Percentiles rank a stretch among this genome's conserved stretches.
Conservation (phyloP, 371 early-diverging fungal species). For the Quaeritorhiza haematococci region DNA sequence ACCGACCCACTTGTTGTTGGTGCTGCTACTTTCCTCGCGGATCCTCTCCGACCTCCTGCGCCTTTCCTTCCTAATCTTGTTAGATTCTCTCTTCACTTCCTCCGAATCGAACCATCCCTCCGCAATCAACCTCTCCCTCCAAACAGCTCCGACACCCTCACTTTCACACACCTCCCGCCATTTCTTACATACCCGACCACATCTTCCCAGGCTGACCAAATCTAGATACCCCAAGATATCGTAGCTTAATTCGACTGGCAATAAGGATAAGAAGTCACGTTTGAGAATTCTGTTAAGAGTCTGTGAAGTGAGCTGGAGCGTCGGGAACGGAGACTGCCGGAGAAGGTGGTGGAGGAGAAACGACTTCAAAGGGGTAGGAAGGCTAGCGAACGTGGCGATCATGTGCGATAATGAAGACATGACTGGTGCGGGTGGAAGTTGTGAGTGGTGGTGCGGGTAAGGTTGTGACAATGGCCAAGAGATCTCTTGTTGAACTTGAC, state of each 20-base stretch:
- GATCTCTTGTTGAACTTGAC: too few species aligned
- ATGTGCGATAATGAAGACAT: conserved; percentile 46
- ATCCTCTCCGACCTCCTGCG: not conserved
- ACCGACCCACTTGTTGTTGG: not conserved
- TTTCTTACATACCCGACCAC: conserved; percentile 63
- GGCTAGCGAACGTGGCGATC: conserved; percentile 54
- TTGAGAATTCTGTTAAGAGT: conserved; percentile 74
- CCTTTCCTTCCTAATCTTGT: not conserved
- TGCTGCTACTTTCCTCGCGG: not conserved
- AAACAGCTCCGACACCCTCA: conserved; percentile 53
- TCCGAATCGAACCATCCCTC: conserved; percentile 46
- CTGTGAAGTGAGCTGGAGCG: conserved; percentile 75
- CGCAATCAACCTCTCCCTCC: conserved; percentile 40
- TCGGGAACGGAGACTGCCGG: conserved; percentile 57
- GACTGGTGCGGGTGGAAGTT: too few species aligned
- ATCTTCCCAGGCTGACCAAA: conserved; percentile 65
- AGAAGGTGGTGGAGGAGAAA: conserved; percentile 73
- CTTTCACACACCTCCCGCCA: conserved; percentile 77
- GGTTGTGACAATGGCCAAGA: too few species aligned
- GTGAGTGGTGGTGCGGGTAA: too few species aligned
- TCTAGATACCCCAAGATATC: conserved; percentile 78
- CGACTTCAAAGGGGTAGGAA: conserved; percentile 63
- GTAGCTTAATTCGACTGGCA: conserved; percentile 72
- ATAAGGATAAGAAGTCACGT: conserved; percentile 74
- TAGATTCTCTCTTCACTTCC: conserved; percentile 25